Conservation (phyloP, 805 yeast species). For the Starmerella scarabaei region DNA sequence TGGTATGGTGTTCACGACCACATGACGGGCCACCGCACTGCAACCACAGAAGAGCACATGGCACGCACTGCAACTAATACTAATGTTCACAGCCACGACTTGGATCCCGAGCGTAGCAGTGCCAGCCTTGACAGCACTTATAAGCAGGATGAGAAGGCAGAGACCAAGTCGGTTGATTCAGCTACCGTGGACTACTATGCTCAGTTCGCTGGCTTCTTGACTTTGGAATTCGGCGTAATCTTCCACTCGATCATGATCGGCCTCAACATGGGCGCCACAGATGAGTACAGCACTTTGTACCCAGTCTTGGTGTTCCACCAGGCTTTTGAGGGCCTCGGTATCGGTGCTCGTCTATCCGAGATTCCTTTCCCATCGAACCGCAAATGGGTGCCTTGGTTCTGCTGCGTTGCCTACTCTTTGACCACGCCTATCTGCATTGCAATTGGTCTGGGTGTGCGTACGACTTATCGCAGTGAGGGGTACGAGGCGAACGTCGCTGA, state of each 20-base stretch:
- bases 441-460: conserved; percentile 61
- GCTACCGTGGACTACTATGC: conserved; percentile 19
- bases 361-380: conserved; percentile 40
- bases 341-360: conserved; percentile 55
- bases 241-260: conserved; percentile 71
- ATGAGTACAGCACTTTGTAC: conserved; percentile 50
- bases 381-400: conserved; percentile 39
- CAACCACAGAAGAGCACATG: background rate
- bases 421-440: conserved; percentile 61
- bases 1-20: conserved; percentile 19
- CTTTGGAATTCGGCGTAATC: conserved; percentile 58
- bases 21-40: background rate
- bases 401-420: conserved; percentile 40
- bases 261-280: conserved; percentile 49
- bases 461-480: conserved; percentile 42
- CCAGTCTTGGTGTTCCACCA: conserved; percentile 62
- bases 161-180: conserved; percentile 28
- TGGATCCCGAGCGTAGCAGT: conserved; percentile 3
- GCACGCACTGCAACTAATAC: background rate
- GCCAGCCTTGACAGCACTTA: background rate
- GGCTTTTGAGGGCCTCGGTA: conserved; percentile 66
- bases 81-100: conserved; percentile 6
- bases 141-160: conserved; percentile 1
- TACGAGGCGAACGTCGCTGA: conserved; percentile 41
- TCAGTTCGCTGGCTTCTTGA: conserved; percentile 36